Percentiles rank a stretch among this genome's conserved stretches.
phyloP scores from a whole-genome alignment of 352 stramenopile species.

The Pythium plurisporium region DNA sequence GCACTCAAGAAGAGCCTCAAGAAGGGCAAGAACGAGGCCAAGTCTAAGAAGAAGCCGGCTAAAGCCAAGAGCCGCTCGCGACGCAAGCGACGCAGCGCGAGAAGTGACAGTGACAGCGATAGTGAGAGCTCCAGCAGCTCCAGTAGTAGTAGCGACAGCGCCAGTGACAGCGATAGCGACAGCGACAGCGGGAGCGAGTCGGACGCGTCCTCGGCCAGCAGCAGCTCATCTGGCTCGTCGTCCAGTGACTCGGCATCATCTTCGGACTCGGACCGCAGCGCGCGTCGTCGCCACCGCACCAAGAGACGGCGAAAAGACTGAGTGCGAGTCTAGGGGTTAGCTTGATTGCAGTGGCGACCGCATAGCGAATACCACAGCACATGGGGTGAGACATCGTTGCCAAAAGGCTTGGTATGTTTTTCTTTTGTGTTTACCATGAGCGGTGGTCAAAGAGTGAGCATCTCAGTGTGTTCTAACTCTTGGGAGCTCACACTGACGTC shows the following conservation, averaged over 20 bases:
- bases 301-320: constrained; percentile 43
- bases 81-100: constrained; percentile 12
- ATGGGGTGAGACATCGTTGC: too few species aligned
- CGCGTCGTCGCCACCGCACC: constrained; percentile 29
- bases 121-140: constrained; percentile 13
- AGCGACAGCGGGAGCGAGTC: constrained; percentile 17
- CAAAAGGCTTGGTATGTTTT: too few species aligned
- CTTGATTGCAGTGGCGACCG: too few species aligned
- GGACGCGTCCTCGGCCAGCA: constrained; percentile 20
- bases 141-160: constrained; percentile 19
- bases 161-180: constrained; percentile 20
- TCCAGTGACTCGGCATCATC: too few species aligned
- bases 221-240: constrained; percentile 25
- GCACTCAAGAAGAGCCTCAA: constrained; percentile 21
- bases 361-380: too few species aligned
- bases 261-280: constrained; percentile 30
- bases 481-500: too few species aligned
- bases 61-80: constrained; percentile 11
- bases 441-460: too few species aligned
- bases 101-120: constrained; percentile 15
- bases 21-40: constrained; percentile 13
- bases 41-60: neutral
- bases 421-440: too few species aligned
- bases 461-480: too few species aligned
- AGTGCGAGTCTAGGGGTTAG: neutral